phyloP scores from a whole-genome alignment of 768 basidiomycete genomes.

The Kwoniella botswanensis region DNA sequence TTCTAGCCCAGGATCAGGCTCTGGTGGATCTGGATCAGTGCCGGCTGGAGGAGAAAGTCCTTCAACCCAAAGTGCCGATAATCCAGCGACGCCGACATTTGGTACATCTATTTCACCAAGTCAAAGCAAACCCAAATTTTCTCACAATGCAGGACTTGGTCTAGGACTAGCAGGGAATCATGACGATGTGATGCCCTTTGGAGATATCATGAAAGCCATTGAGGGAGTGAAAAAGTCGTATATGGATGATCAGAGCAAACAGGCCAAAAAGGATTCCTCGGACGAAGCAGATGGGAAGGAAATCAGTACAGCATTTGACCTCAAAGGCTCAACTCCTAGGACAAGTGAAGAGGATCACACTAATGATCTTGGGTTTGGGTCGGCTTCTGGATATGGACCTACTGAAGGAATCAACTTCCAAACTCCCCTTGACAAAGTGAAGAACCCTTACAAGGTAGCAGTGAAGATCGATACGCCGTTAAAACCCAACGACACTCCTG shows the following conservation, averaged over 20 bases:
- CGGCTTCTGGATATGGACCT: not conserved
- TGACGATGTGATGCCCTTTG: constrained; percentile 10
- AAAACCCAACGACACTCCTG: not conserved
- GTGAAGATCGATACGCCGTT: not conserved
- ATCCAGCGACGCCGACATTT: not conserved
- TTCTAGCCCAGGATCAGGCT: not conserved
- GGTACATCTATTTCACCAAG: not conserved
- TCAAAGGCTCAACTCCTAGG: not conserved
- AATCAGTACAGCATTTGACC: not conserved
- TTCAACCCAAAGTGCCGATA: no score
- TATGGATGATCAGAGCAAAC: constrained; percentile 9
- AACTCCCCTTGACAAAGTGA: constrained; percentile 9
- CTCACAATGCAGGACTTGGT: not conserved
- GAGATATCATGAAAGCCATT: constrained; percentile 11
- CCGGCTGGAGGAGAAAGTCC: not conserved
- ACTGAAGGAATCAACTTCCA: not conserved
- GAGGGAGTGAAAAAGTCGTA: constrained; percentile 11
- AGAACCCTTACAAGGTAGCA: not conserved
- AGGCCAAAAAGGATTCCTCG: not conserved
- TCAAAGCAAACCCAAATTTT: not conserved
- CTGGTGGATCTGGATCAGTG: not conserved
- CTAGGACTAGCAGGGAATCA: not conserved
- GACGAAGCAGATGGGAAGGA: not conserved
- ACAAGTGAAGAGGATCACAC: not conserved
- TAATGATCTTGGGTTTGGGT: no score